A percentile compares a stretch with the other conserved stretches of the same genome.
Conservation (phyloP, 306 rosid genomes). For the Cucurbita ficifolia region DNA sequence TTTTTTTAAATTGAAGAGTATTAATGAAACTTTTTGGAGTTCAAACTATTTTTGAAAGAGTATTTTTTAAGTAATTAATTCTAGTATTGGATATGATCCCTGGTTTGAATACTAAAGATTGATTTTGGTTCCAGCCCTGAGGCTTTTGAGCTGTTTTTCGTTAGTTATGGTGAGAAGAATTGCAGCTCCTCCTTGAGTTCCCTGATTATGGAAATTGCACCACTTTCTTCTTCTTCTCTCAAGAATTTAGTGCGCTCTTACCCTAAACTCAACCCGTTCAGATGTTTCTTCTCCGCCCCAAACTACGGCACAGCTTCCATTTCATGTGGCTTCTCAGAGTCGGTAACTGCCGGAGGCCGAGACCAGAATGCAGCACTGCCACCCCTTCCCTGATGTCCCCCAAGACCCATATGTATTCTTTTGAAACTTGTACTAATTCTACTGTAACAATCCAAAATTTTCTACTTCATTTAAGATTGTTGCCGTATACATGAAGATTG, state of each 20-base stretch:
- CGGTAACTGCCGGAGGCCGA: background rate
- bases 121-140: too few relatives aligned
- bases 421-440: background rate
- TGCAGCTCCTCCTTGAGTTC: background rate
- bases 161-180: background rate
- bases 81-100: too few relatives aligned
- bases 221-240: background rate
- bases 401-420: constrained; percentile 7
- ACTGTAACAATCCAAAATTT: too few relatives aligned
- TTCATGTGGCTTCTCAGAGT: background rate
- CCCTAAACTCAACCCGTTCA: background rate
- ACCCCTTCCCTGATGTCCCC: constrained; percentile 2
- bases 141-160: too few relatives aligned
- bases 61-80: too few relatives aligned
- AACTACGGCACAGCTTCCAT: background rate
- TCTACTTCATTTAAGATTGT: too few relatives aligned
- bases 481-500: too few relatives aligned
- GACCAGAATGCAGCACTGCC: background rate
- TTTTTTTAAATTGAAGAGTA: too few relatives aligned
- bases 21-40: too few relatives aligned
- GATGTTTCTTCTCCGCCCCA: background rate
- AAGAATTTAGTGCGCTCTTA: background rate
- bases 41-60: too few relatives aligned
- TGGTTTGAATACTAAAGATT: too few relatives aligned
- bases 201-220: background rate